phyloP scores from a whole-genome alignment of 2,329 filamentous ascomycete species.

The Colletotrichum ledebouriae region DNA sequence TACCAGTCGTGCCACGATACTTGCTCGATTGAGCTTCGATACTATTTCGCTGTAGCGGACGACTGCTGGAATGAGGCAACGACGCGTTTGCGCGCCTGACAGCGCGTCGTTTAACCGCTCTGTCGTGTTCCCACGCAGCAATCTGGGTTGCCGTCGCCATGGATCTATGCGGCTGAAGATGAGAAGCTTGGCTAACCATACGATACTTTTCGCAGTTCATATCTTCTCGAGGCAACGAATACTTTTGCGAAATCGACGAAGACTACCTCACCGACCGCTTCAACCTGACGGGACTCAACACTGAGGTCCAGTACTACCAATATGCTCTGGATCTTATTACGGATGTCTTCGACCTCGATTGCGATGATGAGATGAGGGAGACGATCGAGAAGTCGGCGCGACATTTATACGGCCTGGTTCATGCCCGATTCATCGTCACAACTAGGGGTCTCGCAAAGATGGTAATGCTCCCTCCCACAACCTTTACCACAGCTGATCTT shows the following conservation, averaged over 20 bases:
- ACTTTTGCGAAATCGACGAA: conserved; percentile 99
- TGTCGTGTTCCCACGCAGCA: too few species aligned
- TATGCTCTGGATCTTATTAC: conserved; percentile 98
- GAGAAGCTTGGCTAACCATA: conserved; percentile 23
- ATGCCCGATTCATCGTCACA: conserved; percentile 96
- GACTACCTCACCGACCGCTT: conserved; percentile 98
- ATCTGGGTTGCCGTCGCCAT: too few species aligned
- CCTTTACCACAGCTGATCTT: background rate
- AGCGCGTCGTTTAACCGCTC: too few species aligned
- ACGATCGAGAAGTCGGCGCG: conserved; percentile 97
- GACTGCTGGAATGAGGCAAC: too few species aligned
- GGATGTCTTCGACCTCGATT: conserved; percentile 98
- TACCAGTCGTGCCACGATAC: too few species aligned
- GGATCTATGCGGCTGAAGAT: too few species aligned
- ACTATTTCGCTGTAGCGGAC: too few species aligned
- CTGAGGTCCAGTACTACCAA: conserved; percentile 98
- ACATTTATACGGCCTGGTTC: conserved; percentile 95
- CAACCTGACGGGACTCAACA: conserved; percentile 96
- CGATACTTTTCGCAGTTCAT: conserved; percentile 79
- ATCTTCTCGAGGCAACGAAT: conserved; percentile 96
- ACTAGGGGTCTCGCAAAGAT: conserved; percentile 95
- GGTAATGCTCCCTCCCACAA: conserved; percentile 65
- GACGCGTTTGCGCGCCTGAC: too few species aligned
- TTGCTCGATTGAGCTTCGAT: too few species aligned
- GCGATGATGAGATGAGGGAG: conserved; percentile 98